Conservation (phyloP, 495 filamentous ascomycete species). For the Parathielavia appendiculata region DNA sequence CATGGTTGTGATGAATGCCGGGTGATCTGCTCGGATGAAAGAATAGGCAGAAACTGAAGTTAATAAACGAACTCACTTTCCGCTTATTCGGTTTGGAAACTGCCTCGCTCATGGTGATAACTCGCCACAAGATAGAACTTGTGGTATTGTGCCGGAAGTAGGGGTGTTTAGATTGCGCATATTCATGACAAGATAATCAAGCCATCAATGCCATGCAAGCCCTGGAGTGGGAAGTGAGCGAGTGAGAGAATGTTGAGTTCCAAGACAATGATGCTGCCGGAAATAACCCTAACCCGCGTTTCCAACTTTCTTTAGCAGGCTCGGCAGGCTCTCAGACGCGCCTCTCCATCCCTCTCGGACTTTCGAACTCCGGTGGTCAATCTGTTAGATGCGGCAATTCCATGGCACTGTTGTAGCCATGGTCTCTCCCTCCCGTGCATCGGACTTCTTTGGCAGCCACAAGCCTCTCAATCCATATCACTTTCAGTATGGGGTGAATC, state of each 20-base stretch:
- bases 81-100: constrained; percentile 17
- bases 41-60: neutral
- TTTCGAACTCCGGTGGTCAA: no score
- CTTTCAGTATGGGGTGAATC: neutral
- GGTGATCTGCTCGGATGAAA: neutral
- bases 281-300: neutral
- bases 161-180: neutral
- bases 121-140: no score
- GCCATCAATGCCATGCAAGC: neutral
- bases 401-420: no score
- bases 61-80: constrained; percentile 16
- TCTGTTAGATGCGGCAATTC: no score
- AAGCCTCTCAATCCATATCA: no score
- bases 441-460: neutral
- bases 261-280: neutral
- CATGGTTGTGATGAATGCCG: neutral
- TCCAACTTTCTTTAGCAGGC: no score
- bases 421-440: no score
- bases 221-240: neutral
- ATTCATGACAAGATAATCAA: neutral
- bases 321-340: no score
- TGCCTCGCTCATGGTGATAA: constrained; percentile 12
- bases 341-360: no score
- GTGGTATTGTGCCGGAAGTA: neutral
- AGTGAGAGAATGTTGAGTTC: neutral